These are phyloP conservation scores for Xanthoconium separans DNA, from an alignment of 1,284 basidiomycete genomes.

Conservation along the genomic window DNA sequence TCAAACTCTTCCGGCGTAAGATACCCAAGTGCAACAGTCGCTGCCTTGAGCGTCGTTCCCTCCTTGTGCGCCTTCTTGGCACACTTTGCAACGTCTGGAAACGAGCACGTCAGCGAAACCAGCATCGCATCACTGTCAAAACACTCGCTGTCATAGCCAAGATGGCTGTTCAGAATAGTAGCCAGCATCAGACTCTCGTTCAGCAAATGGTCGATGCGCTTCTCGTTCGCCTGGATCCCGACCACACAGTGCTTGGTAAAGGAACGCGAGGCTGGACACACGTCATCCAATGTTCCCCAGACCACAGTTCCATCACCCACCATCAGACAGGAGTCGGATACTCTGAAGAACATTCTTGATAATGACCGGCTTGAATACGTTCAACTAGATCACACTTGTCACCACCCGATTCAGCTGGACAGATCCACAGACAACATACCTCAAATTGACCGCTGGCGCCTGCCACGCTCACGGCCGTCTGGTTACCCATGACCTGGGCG, in stretches of 20 bases:
- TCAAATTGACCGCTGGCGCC: slow-evolving; percentile 98
- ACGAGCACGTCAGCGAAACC: slow-evolving; percentile 7
- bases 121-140: background rate
- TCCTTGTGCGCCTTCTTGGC: slow-evolving; percentile 99
- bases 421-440: slow-evolving; percentile 40
- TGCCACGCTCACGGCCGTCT: slow-evolving; percentile 90
- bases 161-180: slow-evolving; percentile 89
- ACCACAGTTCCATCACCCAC: slow-evolving; percentile 37
- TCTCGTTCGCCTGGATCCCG: slow-evolving; percentile 95
- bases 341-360: slow-evolving; percentile 98
- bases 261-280: slow-evolving; percentile 67
- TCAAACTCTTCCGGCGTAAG: slow-evolving; percentile 94
- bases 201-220: slow-evolving; percentile 84
- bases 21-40: slow-evolving; percentile 85
- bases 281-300: background rate
- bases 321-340: slow-evolving; percentile 92
- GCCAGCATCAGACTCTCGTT: slow-evolving; percentile 98
- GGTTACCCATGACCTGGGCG: slow-evolving; percentile 98
- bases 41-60: slow-evolving; percentile 94
- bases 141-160: slow-evolving; percentile 91
- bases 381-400: slow-evolving; percentile 55
- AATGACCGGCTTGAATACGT: slow-evolving; percentile 99
- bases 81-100: slow-evolving; percentile 90
- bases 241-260: slow-evolving; percentile 98
- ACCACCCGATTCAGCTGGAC: slow-evolving; percentile 2